Evolutionary conservation across 176 grass and related monocot genomes (phyloP).

Genomic region (Triticum turgidum): DNA sequence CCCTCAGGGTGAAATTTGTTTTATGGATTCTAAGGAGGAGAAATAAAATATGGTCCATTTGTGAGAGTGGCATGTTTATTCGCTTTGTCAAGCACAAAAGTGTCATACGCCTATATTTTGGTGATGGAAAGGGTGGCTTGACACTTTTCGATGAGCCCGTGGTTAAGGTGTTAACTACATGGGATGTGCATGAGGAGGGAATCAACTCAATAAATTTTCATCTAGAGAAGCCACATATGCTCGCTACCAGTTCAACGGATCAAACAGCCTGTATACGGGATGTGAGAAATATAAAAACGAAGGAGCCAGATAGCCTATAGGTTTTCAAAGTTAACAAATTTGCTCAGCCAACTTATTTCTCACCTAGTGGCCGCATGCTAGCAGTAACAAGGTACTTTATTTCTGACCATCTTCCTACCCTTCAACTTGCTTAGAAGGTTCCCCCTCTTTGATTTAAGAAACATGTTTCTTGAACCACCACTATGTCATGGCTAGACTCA

Average conservation of each 20-base stretch:
- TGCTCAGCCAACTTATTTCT: conserved; percentile 67
- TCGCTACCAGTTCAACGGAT: conserved; percentile 65
- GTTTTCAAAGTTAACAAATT: conserved; percentile 26
- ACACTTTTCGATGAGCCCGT: conserved; percentile 50
- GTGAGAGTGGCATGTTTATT: conserved; percentile 30
- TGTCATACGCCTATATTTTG: conserved; percentile 47
- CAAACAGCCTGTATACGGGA: conserved; percentile 55
- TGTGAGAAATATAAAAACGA: conserved; percentile 47
- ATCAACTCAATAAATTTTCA: conserved; percentile 61
- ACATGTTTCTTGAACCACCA: conserved; percentile 1
- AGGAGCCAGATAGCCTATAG: conserved; percentile 29
- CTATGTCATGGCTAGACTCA: not conserved
- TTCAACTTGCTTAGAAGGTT: not conserved
- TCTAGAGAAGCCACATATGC: conserved; percentile 49
- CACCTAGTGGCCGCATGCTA: conserved; percentile 50
- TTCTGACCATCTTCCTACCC: not conserved
- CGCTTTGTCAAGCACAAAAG: conserved; percentile 40
- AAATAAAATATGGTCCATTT: conserved; percentile 50
- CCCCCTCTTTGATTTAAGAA: not conserved
- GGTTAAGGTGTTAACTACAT: conserved; percentile 33
- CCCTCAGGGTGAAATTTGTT: conserved; percentile 52
- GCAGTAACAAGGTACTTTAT: conserved; percentile 55
- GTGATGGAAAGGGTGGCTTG: conserved; percentile 29
- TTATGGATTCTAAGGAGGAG: conserved; percentile 57
- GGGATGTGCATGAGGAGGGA: conserved; percentile 35